Conservation (phyloP, 169 alveolate genomes). For the Plasmodium gonderi region DNA sequence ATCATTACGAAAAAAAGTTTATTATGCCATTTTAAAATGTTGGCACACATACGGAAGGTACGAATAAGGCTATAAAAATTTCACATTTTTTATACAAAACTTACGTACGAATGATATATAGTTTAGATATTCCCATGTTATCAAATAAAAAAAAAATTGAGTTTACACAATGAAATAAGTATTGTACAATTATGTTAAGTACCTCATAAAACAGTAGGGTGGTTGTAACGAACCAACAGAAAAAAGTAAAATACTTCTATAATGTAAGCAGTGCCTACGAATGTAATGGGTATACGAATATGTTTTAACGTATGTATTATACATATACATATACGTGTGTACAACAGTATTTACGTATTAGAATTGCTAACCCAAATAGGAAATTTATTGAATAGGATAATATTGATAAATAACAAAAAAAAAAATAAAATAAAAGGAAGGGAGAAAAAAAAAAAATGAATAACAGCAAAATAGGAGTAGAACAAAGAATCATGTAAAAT, state of each 20-base stretch:
- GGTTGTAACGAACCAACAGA: not conserved
- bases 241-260: not conserved
- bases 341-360: no score
- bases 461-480: not conserved
- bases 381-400: not conserved
- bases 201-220: not conserved
- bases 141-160: not conserved
- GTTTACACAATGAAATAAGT: not conserved
- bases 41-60: not conserved
- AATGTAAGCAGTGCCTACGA: not conserved
- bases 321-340: no score
- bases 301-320: not conserved
- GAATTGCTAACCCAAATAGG: no score
- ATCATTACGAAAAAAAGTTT: not conserved
- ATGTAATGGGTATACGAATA: not conserved
- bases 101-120: not conserved
- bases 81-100: not conserved
- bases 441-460: not conserved
- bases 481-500: no score
- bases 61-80: not conserved
- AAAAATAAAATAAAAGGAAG: not conserved
- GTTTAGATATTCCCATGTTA: not conserved
- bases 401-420: not conserved
- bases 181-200: not conserved
- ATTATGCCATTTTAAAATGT: slow-evolving; percentile 2